Evolutionary conservation across 768 basidiomycete species (phyloP).

Genomic region (Suillus cothurnatus): DNA sequence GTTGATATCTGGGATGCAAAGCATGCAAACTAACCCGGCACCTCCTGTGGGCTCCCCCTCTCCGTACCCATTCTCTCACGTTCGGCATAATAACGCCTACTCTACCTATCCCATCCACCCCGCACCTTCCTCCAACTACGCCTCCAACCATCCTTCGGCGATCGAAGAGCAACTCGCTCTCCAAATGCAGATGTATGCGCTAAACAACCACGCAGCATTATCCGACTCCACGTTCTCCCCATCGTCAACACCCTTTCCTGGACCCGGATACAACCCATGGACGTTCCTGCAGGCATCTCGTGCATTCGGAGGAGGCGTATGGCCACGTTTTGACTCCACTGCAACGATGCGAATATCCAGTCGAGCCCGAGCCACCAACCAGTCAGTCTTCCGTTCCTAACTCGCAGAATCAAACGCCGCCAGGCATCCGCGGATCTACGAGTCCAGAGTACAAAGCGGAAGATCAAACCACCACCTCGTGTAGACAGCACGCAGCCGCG

Average conservation of each 20-base stretch:
- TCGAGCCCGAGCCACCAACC: slow-evolving; percentile 37
- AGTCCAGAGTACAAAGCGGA: slow-evolving; percentile 24
- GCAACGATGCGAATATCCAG: slow-evolving; percentile 57
- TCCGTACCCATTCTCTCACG: slow-evolving; percentile 76
- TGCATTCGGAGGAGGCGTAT: slow-evolving; percentile 41
- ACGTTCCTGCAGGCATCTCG: slow-evolving; percentile 63
- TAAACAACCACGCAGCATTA: slow-evolving; percentile 62
- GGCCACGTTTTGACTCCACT: slow-evolving; percentile 38
- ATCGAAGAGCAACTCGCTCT: slow-evolving; percentile 72
- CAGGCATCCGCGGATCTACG: slow-evolving; percentile 42
- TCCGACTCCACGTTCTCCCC: slow-evolving; percentile 80
- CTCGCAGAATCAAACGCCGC: slow-evolving; percentile 49
- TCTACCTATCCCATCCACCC: slow-evolving; percentile 41
- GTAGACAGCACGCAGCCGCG: slow-evolving; percentile 84
- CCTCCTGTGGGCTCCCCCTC: slow-evolving; percentile 73
- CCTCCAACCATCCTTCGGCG: slow-evolving; percentile 45
- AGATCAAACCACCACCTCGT: slow-evolving; percentile 68
- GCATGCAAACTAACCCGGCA: slow-evolving; percentile 54
- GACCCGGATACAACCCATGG: slow-evolving; percentile 68
- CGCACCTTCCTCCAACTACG: slow-evolving; percentile 42
- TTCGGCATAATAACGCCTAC: slow-evolving; percentile 54
- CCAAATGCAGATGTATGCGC: slow-evolving; percentile 80
- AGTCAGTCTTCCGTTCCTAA: slow-evolving; percentile 48
- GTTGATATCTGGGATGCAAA: slow-evolving; percentile 53
- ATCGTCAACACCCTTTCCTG: slow-evolving; percentile 72